Evolutionary conservation across 2,329 filamentous ascomycete species (phyloP), one percentile per base, ranked within the genome.

Genomic region (Claviceps monticola): DNA sequence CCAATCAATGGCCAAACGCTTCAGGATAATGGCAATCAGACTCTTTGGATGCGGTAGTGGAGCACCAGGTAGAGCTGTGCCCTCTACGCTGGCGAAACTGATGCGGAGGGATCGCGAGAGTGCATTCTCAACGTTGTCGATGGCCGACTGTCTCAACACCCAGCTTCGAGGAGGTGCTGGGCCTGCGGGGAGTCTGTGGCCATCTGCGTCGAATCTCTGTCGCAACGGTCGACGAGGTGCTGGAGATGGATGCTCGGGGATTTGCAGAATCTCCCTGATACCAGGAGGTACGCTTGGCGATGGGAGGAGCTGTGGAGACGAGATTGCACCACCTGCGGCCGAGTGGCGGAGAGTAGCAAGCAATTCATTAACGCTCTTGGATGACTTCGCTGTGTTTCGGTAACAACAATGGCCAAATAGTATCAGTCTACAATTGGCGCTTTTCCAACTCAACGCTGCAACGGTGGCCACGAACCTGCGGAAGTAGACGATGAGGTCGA

Each of bases 131-230:
- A 23, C 46, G 50, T 49, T 41, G 41, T 55, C 54, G 48, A 57
- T 54, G 43, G 51, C 53, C 45, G 53, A 48, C 38, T 53, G 54
- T 71, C 61, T 51, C 47, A 56, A 56, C 14, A 64, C 53, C 80
- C 80, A 83, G 59, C 77, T 82, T 39, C 70, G 70, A 2, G 80
- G 80, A 21, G 80, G 73, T 26, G 78, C 72, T 21, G 80, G 80
- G 0, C 80, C 80, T 2, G 80, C 71, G 9, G 79, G 79, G 19
- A 74, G 64, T 51, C 76, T 71, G 52, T 73, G 69, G 17, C 77
- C 76, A 59, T 68, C 64, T 16, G 62, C 62, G 58, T 75, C 75
- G 43, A 74, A 65, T 54, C 68, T 63, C 48, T 61, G 59, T 50
- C 72, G 68, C 53, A 61, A 61, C 23, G 66, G 67, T 44, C 72